Conservation (phyloP, 805 yeast genomes). For the Yarrowia divulgata region DNA sequence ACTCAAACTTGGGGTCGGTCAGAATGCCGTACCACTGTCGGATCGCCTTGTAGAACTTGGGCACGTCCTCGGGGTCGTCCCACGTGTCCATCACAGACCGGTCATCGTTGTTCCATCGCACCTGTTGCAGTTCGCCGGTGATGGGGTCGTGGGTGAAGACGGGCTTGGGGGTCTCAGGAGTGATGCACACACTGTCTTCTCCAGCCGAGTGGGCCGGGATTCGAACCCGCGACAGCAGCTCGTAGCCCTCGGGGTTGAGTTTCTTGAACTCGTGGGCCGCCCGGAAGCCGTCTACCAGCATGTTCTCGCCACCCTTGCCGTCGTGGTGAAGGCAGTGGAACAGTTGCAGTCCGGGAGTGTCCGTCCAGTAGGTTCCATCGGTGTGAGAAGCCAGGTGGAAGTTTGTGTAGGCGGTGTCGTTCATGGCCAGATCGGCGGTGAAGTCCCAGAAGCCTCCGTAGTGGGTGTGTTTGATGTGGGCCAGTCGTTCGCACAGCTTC, state of each 20-base stretch:
- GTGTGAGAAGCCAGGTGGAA: slow-evolving; percentile 70
- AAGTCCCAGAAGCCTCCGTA: slow-evolving; percentile 86
- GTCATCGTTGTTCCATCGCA: slow-evolving; percentile 76
- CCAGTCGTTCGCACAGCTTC: slow-evolving; percentile 61
- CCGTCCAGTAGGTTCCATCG: slow-evolving; percentile 78
- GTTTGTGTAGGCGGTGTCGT: slow-evolving; percentile 76
- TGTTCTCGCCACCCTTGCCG: slow-evolving; percentile 72
- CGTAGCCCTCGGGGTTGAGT: slow-evolving; percentile 59
- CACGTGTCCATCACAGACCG: slow-evolving; percentile 65
- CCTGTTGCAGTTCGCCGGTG: slow-evolving; percentile 62
- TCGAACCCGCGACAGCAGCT: slow-evolving; percentile 57
- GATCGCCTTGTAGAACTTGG: slow-evolving; percentile 62
- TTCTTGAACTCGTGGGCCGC: slow-evolving; percentile 61
- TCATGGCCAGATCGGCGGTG: slow-evolving; percentile 69
- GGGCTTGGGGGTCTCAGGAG: slow-evolving; percentile 64
- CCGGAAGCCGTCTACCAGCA: slow-evolving; percentile 70
- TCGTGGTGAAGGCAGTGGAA: slow-evolving; percentile 67
- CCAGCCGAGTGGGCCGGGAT: slow-evolving; percentile 81
- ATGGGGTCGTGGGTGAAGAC: slow-evolving; percentile 58
- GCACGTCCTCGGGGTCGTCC: slow-evolving; percentile 55
- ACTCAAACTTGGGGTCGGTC: slow-evolving; percentile 58
- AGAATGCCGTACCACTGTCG: slow-evolving; percentile 64
- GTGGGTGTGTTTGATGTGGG: slow-evolving; percentile 71
- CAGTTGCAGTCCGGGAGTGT: slow-evolving; percentile 73
- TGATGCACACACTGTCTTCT: slow-evolving; percentile 66